These are phyloP conservation scores for Microsporum canis DNA, from an alignment of 2,329 filamentous ascomycete genomes.

Conservation along the genomic window DNA sequence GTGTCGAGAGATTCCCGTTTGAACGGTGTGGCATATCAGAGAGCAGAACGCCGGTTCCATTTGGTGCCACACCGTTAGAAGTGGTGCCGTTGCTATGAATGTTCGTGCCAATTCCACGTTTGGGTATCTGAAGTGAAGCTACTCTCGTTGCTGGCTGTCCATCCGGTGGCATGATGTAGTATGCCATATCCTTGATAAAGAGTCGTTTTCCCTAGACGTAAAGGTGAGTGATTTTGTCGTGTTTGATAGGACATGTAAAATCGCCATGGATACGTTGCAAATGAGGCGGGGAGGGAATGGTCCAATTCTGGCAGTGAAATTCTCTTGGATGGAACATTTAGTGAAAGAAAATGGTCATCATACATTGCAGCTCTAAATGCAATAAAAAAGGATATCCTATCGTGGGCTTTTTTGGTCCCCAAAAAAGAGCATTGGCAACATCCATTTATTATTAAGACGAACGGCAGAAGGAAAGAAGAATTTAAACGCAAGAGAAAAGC, in stretches of 20 bases:
- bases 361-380: not conserved
- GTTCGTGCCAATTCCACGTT: constrained; percentile 49
- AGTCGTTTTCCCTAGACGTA: constrained; percentile 64
- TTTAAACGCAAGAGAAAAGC: constrained; percentile 17
- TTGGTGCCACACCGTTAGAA: constrained; percentile 20
- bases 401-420: not conserved
- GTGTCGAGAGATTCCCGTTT: constrained; percentile 29
- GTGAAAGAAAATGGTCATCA: not conserved
- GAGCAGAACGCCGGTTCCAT: constrained; percentile 13
- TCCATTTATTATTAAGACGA: not conserved
- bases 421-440: not conserved
- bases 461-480: not conserved
- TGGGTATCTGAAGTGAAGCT: constrained; percentile 56
- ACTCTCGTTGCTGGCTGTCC: constrained; percentile 58
- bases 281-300: constrained; percentile 5
- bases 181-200: constrained; percentile 96
- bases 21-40: constrained; percentile 41
- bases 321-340: not conserved
- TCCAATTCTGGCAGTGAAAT: not conserved
- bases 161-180: constrained; percentile 75
- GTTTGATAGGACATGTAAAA: not conserved
- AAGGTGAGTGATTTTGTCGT: constrained; percentile 32
- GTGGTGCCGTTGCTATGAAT: constrained; percentile 20
- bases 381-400: not conserved
- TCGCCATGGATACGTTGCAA: not conserved